Evolutionary conservation across 228 moss, liverwort and hornwort species (phyloP).

Genomic region (Sphagnum magellanicum): DNA sequence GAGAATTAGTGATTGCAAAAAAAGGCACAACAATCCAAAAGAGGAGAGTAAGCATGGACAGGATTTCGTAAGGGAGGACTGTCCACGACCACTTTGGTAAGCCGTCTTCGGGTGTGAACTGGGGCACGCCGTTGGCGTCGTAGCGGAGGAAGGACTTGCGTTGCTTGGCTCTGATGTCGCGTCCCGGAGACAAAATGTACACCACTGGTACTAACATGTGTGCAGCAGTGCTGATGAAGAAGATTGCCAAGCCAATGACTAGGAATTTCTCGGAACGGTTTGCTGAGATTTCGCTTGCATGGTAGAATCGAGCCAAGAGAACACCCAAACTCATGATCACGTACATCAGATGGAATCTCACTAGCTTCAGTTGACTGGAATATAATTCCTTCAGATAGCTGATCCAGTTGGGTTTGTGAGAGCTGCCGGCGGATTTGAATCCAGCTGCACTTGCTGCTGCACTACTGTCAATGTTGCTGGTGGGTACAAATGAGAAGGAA

Average conservation of each 20-base stretch:
- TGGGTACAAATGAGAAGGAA: conserved; percentile 42
- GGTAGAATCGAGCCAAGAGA: not conserved
- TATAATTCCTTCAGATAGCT: not conserved
- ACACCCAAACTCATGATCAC: not conserved
- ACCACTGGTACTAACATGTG: conserved; percentile 17
- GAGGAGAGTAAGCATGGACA: not conserved
- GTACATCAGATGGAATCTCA: conserved; percentile 8
- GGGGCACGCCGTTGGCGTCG: conserved; percentile 9
- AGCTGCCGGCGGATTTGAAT: not conserved
- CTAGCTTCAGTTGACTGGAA: conserved; percentile 4
- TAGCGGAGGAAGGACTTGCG: conserved; percentile 11
- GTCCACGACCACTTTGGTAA: not conserved
- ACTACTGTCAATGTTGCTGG: conserved; percentile 23
- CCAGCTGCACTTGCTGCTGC: not conserved
- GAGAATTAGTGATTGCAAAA: not conserved
- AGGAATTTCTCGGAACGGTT: conserved; percentile 14
- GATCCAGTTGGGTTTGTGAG: too few species aligned
- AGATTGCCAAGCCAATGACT: conserved; percentile 8
- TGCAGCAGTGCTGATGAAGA: conserved; percentile 5
- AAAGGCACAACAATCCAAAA: not conserved
- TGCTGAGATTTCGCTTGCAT: not conserved
- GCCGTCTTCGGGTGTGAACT: conserved; percentile 4
- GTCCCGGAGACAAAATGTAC: conserved; percentile 7
- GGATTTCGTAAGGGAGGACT: too few species aligned
- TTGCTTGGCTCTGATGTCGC: conserved; percentile 8